phyloP scores from a whole-genome alignment of 2,329 filamentous ascomycete species.

The Penicillium griseofulvum region DNA sequence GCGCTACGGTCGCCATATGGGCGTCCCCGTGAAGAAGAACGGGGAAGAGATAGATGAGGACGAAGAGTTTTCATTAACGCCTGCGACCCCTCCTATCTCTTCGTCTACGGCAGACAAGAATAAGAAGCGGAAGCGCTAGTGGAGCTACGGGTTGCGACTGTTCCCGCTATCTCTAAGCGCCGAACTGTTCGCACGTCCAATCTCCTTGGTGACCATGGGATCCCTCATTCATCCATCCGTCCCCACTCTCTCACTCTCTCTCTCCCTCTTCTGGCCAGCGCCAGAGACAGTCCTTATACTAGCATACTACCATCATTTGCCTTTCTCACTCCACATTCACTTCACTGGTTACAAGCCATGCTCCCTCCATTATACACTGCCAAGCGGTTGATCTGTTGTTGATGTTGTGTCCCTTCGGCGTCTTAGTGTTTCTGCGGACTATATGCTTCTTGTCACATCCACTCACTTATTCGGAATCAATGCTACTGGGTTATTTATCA shows the following conservation, averaged over 20 bases:
- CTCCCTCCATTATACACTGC: conserved; percentile 24
- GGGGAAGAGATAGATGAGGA: conserved; percentile 49
- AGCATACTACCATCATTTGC: conserved; percentile 7
- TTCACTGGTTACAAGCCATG: conserved; percentile 14
- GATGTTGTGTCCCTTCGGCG: conserved; percentile 18
- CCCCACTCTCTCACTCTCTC: conserved; percentile 10
- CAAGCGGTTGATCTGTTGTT: conserved; percentile 25
- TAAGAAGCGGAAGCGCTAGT: conserved; percentile 67
- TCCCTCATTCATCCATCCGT: conserved; percentile 3
- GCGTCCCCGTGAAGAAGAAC: conserved; percentile 62
- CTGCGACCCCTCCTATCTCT: conserved; percentile 31
- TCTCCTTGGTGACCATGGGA: conserved; percentile 2
- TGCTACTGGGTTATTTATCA: conserved; percentile 16
- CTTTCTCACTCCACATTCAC: conserved; percentile 18
- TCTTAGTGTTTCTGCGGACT: conserved; percentile 18
- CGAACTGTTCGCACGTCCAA: conserved; percentile 1
- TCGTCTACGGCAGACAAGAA: conserved; percentile 54
- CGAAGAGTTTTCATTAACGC: conserved; percentile 49
- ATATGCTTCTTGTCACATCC: conserved; percentile 17
- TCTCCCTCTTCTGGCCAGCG: conserved; percentile 14
- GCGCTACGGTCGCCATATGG: conserved; percentile 73
- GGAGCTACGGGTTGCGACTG: background rate
- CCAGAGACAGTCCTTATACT: conserved; percentile 21
- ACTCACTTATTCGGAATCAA: conserved; percentile 24
- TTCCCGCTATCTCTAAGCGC: conserved; percentile 3